A percentile compares a stretch with the other conserved stretches of the same genome.
Conservation (phyloP, 2,329 filamentous ascomycete species). For the Colletotrichum caudatum region DNA sequence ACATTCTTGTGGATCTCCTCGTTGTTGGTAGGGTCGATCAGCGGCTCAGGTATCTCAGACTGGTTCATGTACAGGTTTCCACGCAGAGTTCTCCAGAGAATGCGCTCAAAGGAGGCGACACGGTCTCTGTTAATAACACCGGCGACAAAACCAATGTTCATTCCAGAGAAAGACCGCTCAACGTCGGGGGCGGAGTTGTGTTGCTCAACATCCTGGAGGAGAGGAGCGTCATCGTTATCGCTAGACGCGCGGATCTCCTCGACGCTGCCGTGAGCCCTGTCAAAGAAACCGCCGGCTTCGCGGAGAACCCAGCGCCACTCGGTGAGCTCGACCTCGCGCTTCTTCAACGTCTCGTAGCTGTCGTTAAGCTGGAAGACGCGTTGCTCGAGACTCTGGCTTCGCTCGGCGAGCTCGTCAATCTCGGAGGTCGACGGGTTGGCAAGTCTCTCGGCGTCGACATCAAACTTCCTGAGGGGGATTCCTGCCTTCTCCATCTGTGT, state of each 20-base stretch:
- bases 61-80: constrained; percentile 99
- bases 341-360: constrained; percentile 98
- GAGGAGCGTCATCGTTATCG: constrained; percentile 90
- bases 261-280: constrained; percentile 93
- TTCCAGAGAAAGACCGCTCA: constrained; percentile 91
- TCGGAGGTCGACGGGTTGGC: constrained; percentile 91
- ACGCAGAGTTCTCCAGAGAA: constrained; percentile 95
- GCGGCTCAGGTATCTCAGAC: constrained; percentile 93
- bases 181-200: constrained; percentile 74
- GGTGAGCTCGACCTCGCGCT: constrained; percentile 93
- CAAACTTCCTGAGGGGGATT: constrained; percentile 88
- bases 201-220: constrained; percentile 93
- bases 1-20: constrained; percentile 96
- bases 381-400: constrained; percentile 92
- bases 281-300: constrained; percentile 97
- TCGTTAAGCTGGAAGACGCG: constrained; percentile 93
- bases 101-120: constrained; percentile 95
- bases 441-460: constrained; percentile 88
- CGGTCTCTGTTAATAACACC: constrained; percentile 95
- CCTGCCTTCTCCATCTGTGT: constrained; percentile 93
- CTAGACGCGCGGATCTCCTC: constrained; percentile 95
- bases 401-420: constrained; percentile 94
- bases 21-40: constrained; percentile 92
- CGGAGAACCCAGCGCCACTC: constrained; percentile 99
- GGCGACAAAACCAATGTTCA: constrained; percentile 99